Evolutionary conservation across 345 rosid genomes (phyloP).

Genomic region (Euphorbia peplus): DNA sequence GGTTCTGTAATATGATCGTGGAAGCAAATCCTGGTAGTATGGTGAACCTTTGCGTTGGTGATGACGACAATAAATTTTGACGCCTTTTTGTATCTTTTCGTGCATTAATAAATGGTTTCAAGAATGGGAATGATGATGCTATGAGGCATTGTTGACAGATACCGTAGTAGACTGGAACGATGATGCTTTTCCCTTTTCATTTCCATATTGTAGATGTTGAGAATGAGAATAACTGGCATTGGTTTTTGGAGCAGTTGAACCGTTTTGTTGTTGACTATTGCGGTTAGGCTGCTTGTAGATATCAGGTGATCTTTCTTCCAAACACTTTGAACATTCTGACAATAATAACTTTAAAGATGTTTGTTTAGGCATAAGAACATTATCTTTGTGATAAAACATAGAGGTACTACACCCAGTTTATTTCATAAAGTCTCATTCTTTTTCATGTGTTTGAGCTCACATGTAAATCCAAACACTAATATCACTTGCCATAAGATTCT

Average conservation of each 20-base stretch:
- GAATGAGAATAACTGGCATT: slow-evolving; percentile 67
- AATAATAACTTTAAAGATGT: too few species aligned
- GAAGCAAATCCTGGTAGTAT: slow-evolving; percentile 80
- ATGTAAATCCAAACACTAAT: too few species aligned
- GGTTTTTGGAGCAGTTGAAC: slow-evolving; percentile 79
- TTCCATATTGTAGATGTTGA: slow-evolving; percentile 76
- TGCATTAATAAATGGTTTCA: slow-evolving; percentile 62
- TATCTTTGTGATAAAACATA: too few species aligned
- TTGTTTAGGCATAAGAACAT: too few species aligned
- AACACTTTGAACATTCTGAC: too few species aligned
- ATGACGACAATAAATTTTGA: slow-evolving; percentile 63
- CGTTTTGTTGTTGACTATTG: too few species aligned
- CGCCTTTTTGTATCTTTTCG: slow-evolving; percentile 67
- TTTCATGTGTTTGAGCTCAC: too few species aligned
- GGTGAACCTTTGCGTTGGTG: slow-evolving; percentile 47
- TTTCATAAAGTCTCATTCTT: too few species aligned
- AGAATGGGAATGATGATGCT: slow-evolving; percentile 70
- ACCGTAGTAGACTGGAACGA: slow-evolving; percentile 87
- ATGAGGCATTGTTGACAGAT: slow-evolving; percentile 72
- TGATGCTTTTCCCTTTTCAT: slow-evolving; percentile 66
- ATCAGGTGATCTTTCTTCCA: too few species aligned
- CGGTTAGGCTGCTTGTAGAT: too few species aligned
- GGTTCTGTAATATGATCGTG: slow-evolving; percentile 54
- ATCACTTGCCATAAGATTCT: too few species aligned
- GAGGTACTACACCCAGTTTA: too few species aligned